Percentiles rank a stretch among this genome's conserved stretches.
phyloP scores from a whole-genome alignment of 768 basidiomycete species.

The Cystoderma amianthinum region DNA sequence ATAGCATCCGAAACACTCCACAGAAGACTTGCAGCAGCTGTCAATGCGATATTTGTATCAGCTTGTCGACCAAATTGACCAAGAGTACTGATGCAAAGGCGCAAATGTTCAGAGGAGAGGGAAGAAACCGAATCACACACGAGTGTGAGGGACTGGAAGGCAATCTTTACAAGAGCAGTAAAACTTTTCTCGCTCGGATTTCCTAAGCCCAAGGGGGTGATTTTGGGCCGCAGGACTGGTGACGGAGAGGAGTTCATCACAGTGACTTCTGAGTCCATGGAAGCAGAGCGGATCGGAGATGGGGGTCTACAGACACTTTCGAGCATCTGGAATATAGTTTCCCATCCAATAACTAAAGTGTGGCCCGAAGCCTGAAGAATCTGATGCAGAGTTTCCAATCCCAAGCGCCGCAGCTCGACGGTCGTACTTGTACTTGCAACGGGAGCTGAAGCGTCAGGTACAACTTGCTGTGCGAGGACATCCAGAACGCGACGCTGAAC shows the following conservation, averaged over 20 bases:
- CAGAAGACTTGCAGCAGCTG: constrained; percentile 85
- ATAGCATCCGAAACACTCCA: constrained; percentile 98
- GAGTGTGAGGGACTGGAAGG: constrained; percentile 88
- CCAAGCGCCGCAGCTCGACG: constrained; percentile 83
- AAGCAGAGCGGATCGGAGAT: constrained; percentile 20
- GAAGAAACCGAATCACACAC: constrained; percentile 90
- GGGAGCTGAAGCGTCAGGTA: constrained; percentile 32
- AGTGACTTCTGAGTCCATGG: constrained; percentile 31
- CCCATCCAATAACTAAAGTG: constrained; percentile 90
- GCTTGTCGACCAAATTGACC: constrained; percentile 88
- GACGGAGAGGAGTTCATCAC: constrained; percentile 31
- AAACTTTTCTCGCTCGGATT: constrained; percentile 64
- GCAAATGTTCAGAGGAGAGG: constrained; percentile 74
- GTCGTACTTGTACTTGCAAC: constrained; percentile 32
- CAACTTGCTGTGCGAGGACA: constrained; percentile 76
- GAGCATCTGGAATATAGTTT: constrained; percentile 87
- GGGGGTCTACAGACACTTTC: constrained; percentile 70
- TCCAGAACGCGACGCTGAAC: constrained; percentile 83
- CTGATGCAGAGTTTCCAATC: constrained; percentile 81
- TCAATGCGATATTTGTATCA: constrained; percentile 94
- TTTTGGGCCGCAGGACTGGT: constrained; percentile 24
- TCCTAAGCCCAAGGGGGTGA: constrained; percentile 44
- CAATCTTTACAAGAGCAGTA: constrained; percentile 77
- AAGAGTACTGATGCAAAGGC: constrained; percentile 83
- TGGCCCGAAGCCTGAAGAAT: constrained; percentile 91